Evolutionary conservation across 805 yeast species (phyloP).

Genomic region (Hanseniaspora meyeri): DNA sequence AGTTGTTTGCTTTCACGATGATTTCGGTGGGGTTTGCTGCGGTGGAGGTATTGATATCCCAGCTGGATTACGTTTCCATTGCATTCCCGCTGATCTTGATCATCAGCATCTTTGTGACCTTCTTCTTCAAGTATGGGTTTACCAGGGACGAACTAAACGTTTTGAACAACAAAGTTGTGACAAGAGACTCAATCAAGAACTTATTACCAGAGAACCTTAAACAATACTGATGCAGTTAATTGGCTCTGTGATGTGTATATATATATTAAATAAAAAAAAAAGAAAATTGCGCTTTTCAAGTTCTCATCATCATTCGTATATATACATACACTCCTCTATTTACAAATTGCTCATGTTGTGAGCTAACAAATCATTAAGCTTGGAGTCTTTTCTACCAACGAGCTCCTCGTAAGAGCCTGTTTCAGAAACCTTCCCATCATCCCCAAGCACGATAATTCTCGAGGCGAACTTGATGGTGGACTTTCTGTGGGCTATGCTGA

Average conservation of each 20-base stretch:
- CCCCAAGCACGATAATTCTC: slow-evolving; percentile 64
- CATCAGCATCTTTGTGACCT: slow-evolving; percentile 48
- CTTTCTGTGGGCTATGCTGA: slow-evolving; percentile 83
- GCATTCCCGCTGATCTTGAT: slow-evolving; percentile 84
- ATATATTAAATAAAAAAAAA: no score
- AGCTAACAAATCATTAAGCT: slow-evolving; percentile 28
- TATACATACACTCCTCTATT: not conserved
- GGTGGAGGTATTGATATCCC: slow-evolving; percentile 71
- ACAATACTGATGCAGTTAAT: not conserved
- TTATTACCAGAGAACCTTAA: slow-evolving; percentile 22
- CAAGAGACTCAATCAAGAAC: slow-evolving; percentile 42
- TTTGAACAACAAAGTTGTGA: slow-evolving; percentile 57
- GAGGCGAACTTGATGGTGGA: slow-evolving; percentile 78
- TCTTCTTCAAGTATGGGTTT: slow-evolving; percentile 51
- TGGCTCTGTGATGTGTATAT: no score
- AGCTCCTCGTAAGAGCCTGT: slow-evolving; percentile 49
- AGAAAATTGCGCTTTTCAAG: not conserved
- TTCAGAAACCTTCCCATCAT: slow-evolving; percentile 64
- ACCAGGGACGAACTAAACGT: slow-evolving; percentile 45
- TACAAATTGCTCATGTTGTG: slow-evolving; percentile 20
- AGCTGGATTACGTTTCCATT: slow-evolving; percentile 73
- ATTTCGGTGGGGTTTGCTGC: slow-evolving; percentile 58
- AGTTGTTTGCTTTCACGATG: slow-evolving; percentile 40
- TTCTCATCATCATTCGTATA: not conserved
- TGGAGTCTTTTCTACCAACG: slow-evolving; percentile 30